These are phyloP conservation scores for Aspergillus nanangensis DNA, from an alignment of 495 filamentous ascomycete genomes.

Conservation along the genomic window DNA sequence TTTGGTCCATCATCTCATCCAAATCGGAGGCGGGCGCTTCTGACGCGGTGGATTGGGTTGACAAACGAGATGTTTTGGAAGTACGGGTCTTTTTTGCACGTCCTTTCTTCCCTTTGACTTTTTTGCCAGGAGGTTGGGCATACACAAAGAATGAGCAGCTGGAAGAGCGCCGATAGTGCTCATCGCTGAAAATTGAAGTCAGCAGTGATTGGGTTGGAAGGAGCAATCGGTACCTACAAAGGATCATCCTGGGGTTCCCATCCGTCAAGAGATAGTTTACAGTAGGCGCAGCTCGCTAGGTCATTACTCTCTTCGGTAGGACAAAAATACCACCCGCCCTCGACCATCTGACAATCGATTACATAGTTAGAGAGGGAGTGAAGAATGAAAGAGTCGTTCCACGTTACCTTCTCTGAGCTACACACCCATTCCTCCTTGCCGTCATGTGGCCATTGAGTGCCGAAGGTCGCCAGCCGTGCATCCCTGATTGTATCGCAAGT, in stretches of 20 bases:
- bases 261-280: conserved; percentile 75
- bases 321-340: conserved; percentile 90
- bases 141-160: conserved; percentile 78
- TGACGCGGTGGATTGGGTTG: conserved; percentile 61
- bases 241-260: conserved; percentile 93
- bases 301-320: conserved; percentile 77
- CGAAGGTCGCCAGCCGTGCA: conserved; percentile 79
- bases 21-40: conserved; percentile 52
- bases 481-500: conserved; percentile 61
- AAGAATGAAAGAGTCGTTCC: not conserved
- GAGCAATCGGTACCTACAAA: conserved; percentile 49
- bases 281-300: conserved; percentile 84
- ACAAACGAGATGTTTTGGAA: conserved; percentile 69
- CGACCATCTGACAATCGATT: conserved; percentile 65
- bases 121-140: conserved; percentile 33
- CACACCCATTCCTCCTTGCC: conserved; percentile 82
- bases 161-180: conserved; percentile 74
- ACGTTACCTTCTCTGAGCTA: conserved; percentile 73
- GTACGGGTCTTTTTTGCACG: conserved; percentile 50
- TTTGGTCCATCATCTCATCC: conserved; percentile 61
- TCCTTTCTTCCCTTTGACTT: conserved; percentile 32
- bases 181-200: conserved; percentile 56
- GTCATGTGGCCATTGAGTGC: conserved; percentile 78
- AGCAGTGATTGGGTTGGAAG: conserved; percentile 9
- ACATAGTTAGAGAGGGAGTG: not conserved